Evolutionary conservation across 1,139 yeast genomes (phyloP), one percentile per base, ranked within the genome.

Genomic region (Magnusiomyces paraingens): DNA sequence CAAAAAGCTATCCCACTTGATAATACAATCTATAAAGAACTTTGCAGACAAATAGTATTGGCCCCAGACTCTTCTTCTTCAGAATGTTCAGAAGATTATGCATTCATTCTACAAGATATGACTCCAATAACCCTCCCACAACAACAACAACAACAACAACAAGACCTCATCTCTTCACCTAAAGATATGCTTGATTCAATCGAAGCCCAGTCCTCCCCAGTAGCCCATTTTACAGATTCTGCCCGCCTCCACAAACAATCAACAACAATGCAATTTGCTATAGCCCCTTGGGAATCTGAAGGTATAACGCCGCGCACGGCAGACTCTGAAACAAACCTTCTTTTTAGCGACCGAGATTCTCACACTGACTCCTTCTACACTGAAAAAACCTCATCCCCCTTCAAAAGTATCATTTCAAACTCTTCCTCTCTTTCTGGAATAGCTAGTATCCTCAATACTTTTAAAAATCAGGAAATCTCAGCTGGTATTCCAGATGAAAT

Each of bases 1-100:
- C 58, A 55, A 11, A 49, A 58, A 4, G 65, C 64, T 2, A 55
- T 53, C 21, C 68, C 68, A 3, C 47, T 51, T 18, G 63, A 62
- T 47, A 22, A 47, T 2, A 40, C 55, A 2, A 50, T 63, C 10
- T 55, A 57, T 40, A 58, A 60, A 26, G 67, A 64, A n/a, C 47
- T 64, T 22, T 5, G 22, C 47, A 18, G 47, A 49, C 18, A 39
- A 32, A 49, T 40, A 38, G 3, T 38, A 36, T n/a, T 49, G 41
- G 21, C 17, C 3, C 26, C 17, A n/a, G n/a, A 26, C 4, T 10
- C 20, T 41, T 32, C 41, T n/a, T 8, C 29, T 3, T 10, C 18
- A 21, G 15, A 14, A 18, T 14, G 20, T 15, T 29, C 20, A 15
- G 20, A 22, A 17, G 36, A 29, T 1, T 44, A 22, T 8, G 36